Evolutionary conservation across 192 early-diverging fungal genomes (phyloP).

Genomic region (Allomyces macrogynus): DNA sequence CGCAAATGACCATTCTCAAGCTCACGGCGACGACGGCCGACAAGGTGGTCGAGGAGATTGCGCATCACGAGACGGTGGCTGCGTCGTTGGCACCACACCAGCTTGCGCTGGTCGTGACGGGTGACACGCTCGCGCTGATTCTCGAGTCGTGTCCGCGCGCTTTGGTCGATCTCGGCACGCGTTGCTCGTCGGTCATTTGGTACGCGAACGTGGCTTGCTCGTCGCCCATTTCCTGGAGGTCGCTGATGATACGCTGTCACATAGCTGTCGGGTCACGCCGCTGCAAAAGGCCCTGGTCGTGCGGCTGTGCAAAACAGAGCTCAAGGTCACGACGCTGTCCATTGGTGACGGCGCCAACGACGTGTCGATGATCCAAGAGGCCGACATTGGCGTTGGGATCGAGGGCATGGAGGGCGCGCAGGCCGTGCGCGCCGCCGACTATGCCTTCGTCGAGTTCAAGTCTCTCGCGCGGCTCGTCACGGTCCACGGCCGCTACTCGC

Average conservation of each 20-base stretch:
- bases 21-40: too few relatives aligned
- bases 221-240: too few relatives aligned
- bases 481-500: conserved; percentile 30
- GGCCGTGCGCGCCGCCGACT: conserved; percentile 32
- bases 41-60: too few relatives aligned
- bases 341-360: conserved; percentile 48
- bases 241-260: too few relatives aligned
- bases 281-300: conserved; percentile 27
- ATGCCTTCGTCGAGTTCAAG: conserved; percentile 32
- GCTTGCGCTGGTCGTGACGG: conserved; percentile 5
- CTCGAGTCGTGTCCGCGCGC: conserved; percentile 5
- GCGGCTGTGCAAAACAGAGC: conserved; percentile 16
- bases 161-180: conserved; percentile 15
- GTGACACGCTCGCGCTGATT: conserved; percentile 3
- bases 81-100: too few relatives aligned
- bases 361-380: conserved; percentile 37
- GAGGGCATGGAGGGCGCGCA: conserved; percentile 36
- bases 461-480: conserved; percentile 23
- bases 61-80: too few relatives aligned
- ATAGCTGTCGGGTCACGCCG: conserved; percentile 25
- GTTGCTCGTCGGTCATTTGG: conserved; percentile 32
- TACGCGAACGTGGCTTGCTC: neutral
- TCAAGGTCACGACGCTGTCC: conserved; percentile 13
- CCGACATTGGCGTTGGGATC: conserved; percentile 32
- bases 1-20: conserved; percentile 57